Evolutionary conservation across 2,329 filamentous ascomycete genomes (phyloP), one percentile per base, ranked within the genome.

Genomic region (Dichotomopilus funicola): DNA sequence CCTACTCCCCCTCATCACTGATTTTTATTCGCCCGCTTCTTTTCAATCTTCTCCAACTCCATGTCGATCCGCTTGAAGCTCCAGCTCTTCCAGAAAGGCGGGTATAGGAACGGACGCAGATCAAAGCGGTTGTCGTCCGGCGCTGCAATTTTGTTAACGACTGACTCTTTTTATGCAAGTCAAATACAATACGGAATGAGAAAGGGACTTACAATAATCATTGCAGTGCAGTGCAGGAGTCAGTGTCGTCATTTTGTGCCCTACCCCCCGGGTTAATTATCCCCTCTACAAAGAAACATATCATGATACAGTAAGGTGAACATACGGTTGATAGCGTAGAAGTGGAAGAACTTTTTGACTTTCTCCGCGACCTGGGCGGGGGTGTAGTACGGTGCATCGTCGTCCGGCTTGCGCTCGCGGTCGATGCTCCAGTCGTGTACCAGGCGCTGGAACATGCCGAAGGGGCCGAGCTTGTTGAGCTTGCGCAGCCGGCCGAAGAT

Each of bases 231-330:
- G 72, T 3, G 76, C 74, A 0, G 82, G 81, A 3, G 83, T 85
- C 50, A 84, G 68, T 1, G 78, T 78, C 0, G 82, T 85, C 75
- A 81, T 80, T 70, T 87, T 87, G 66, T 87, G 84, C 11, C 85
- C 66, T 87, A 86, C 64, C 84, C 80, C 19, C 2, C 31, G 11
- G 34, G 43, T 59, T 42, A 58, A 52, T 33, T 2, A 33, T 12
- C 11, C 35, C 10, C 40, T 5, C 35, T 10, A 6, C 1, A 9
- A 4, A 37, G 6, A 8, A 31, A 33, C 9, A 7, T 31, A 6
- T 19, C 34, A 27, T 8, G 11, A 27, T 3, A 9, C 8, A 27
- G 31, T 4, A 8, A 11, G 10, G 10, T 19, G 34, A 11, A 57
- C 57, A 0, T 36, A 61, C 82, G 67, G 64, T 86, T 86, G 64